These are phyloP conservation scores for Citrullus colocynthis DNA, from an alignment of 306 rosid genomes.

Conservation along the genomic window DNA sequence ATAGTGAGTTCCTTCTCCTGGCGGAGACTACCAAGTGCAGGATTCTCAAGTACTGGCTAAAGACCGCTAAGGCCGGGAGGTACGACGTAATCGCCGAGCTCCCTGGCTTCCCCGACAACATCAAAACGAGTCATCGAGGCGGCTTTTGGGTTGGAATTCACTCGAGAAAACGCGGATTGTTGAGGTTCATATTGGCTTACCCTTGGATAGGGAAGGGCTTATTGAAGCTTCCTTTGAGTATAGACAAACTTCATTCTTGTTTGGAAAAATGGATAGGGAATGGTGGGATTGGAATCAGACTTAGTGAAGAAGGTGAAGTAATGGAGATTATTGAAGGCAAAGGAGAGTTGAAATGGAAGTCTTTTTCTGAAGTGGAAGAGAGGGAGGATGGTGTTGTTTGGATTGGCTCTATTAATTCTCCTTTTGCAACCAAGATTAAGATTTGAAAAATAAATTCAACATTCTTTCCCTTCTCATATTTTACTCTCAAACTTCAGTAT, in stretches of 20 bases:
- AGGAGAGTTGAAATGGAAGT: constrained; percentile 23
- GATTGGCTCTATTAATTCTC: constrained; percentile 52
- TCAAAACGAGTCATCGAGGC: constrained; percentile 53
- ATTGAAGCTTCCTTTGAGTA: constrained; percentile 36
- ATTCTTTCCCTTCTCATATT: no score
- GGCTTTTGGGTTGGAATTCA: constrained; percentile 76
- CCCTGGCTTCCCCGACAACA: constrained; percentile 80
- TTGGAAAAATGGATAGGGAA: constrained; percentile 32
- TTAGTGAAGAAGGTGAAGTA: constrained; percentile 49
- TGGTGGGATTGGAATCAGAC: constrained; percentile 41
- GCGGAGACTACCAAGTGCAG: constrained; percentile 47
- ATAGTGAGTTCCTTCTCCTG: constrained; percentile 36
- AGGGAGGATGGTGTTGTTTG: constrained; percentile 56
- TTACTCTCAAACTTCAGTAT: no score
- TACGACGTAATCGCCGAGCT: constrained; percentile 34
- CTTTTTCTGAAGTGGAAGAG: constrained; percentile 59
- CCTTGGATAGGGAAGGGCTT: constrained; percentile 37
- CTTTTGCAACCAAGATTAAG: constrained; percentile 35
- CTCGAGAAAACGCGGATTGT: constrained; percentile 25
- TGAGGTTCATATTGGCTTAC: constrained; percentile 30
- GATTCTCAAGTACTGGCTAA: constrained; percentile 53
- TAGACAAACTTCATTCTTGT: constrained; percentile 24
- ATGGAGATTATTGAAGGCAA: constrained; percentile 34
- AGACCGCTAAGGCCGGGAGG: constrained; percentile 35
- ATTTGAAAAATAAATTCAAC: neutral